phyloP scores from a whole-genome alignment of 345 rosid genomes.

The Eucalyptus cloeziana region DNA sequence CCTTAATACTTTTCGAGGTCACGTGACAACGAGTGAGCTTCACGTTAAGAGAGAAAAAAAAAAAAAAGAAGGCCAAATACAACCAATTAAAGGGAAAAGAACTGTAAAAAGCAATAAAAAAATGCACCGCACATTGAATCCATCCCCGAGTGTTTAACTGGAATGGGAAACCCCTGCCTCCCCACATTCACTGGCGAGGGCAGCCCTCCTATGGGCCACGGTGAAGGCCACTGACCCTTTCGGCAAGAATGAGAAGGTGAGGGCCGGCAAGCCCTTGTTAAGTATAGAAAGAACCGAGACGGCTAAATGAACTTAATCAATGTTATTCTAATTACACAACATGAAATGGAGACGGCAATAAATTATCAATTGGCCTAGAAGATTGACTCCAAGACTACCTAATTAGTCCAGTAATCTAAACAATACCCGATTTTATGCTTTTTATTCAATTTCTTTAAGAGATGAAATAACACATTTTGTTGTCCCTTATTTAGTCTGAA shows the following conservation, averaged over 20 bases:
- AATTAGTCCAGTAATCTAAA: too few species aligned
- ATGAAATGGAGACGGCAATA: not conserved
- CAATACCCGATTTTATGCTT: too few species aligned
- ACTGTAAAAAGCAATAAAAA: not conserved
- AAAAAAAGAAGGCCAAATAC: not conserved
- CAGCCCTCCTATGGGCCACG: not conserved
- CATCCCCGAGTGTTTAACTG: not conserved
- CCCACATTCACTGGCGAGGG: not conserved
- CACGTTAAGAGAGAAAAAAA: not conserved
- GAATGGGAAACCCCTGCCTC: not conserved
- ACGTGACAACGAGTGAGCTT: not conserved
- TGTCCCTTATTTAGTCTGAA: too few species aligned
- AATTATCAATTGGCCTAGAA: not conserved
- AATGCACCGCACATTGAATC: not conserved
- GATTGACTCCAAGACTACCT: not conserved
- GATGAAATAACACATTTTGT: not conserved
- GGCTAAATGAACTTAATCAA: not conserved
- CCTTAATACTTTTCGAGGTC: accelerated
- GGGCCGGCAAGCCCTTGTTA: not conserved
- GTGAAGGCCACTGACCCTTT: not conserved
- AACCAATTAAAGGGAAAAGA: not conserved
- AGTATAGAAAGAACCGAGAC: not conserved
- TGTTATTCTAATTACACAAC: not conserved
- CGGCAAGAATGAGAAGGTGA: not conserved
- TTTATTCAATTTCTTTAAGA: not conserved